A percentile compares a stretch with the other conserved stretches of the same genome.
phyloP scores from a whole-genome alignment of 345 rosid species.

The Erysimum cheiranthoides region DNA sequence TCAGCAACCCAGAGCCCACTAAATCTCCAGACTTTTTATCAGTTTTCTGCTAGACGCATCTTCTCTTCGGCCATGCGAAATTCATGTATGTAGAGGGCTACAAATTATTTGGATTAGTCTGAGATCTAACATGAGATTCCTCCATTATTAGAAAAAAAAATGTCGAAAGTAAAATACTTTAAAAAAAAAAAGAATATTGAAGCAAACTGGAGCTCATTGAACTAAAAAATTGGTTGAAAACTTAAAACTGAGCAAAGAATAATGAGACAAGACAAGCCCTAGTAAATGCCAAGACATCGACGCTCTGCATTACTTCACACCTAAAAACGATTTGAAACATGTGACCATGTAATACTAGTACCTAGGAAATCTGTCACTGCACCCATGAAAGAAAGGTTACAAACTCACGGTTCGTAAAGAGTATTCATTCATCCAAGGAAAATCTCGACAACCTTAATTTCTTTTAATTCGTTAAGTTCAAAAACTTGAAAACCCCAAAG shows the following conservation, averaged over 20 bases:
- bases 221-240: slow-evolving; percentile 25
- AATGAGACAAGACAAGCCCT: slow-evolving; percentile 31
- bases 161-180: neutral
- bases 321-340: slow-evolving; percentile 17
- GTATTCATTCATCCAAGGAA: slow-evolving; percentile 2
- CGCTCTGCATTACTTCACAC: slow-evolving; percentile 24
- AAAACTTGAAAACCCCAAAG: slow-evolving; percentile 31
- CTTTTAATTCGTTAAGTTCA: slow-evolving; percentile 11
- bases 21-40: neutral
- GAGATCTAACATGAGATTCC: neutral
- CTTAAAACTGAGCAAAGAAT: slow-evolving; percentile 14
- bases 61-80: neutral
- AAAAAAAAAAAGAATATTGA: neutral
- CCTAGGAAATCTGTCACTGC: slow-evolving; percentile 10
- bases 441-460: slow-evolving; percentile 1
- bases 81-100: neutral
- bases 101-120: neutral
- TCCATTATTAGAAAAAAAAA: neutral
- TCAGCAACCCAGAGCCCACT: neutral
- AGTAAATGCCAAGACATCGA: slow-evolving; percentile 27
- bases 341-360: slow-evolving; percentile 18
- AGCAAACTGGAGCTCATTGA: neutral
- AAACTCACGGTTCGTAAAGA: neutral
- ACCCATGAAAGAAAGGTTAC: slow-evolving; percentile 16
- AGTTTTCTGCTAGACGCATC: neutral